A percentile compares a stretch with the other conserved stretches of the same genome.
Evolutionary conservation across 139 green algal genomes (phyloP).

Genomic region (Microglena sp.): DNA sequence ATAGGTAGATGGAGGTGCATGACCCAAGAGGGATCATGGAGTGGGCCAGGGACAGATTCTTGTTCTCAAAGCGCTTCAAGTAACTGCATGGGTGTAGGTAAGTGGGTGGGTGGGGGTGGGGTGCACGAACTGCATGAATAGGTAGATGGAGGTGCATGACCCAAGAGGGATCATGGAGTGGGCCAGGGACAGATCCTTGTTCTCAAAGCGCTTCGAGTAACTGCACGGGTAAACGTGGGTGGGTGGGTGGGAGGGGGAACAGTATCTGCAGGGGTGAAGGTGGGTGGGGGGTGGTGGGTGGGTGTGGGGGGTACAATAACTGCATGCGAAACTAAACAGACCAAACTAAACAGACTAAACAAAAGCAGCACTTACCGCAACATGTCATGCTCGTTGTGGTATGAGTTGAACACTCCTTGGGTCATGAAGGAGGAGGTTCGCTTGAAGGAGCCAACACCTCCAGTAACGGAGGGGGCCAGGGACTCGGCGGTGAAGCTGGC

Average conservation of each 20-base stretch:
- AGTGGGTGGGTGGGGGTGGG: neutral
- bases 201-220: conserved; percentile 95
- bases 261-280: neutral
- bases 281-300: neutral
- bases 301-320: neutral
- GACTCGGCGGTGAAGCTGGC: conserved; percentile 61
- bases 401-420: conserved; percentile 85
- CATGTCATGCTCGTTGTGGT: conserved; percentile 73
- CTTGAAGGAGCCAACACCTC: conserved; percentile 37
- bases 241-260: neutral
- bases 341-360: too few species aligned
- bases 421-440: conserved; percentile 63
- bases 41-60: conserved; percentile 90
- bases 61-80: conserved; percentile 93
- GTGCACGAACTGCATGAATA: too few species aligned
- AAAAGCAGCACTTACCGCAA: conserved; percentile 38
- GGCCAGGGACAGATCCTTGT: conserved; percentile 86
- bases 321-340: too few species aligned
- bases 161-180: conserved; percentile 99
- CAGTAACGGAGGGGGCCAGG: conserved; percentile 49
- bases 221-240: neutral
- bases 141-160: conserved; percentile 78
- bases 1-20: conserved; percentile 53
- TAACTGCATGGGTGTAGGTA: conserved; percentile 45
- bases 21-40: conserved; percentile 97